phyloP scores from a whole-genome alignment of 768 basidiomycete species.

The Crepidotus variabilis region DNA sequence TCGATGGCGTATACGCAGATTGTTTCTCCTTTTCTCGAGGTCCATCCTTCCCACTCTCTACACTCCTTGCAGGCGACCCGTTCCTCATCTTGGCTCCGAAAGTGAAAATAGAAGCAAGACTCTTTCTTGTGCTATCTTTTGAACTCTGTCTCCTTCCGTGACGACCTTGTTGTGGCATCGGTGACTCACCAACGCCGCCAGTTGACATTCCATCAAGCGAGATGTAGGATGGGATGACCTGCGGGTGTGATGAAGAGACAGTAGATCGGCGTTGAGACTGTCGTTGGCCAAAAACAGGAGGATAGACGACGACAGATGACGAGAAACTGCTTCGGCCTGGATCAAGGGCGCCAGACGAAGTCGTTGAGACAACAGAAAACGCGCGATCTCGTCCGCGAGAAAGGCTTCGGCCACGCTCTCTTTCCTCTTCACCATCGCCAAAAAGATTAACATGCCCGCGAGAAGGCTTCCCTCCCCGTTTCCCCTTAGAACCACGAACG shows the following conservation, averaged over 20 bases:
- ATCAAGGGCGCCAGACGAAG: constrained; percentile 35
- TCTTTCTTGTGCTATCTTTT: constrained; percentile 39
- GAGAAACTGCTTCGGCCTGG: constrained; percentile 27
- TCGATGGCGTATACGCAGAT: not conserved
- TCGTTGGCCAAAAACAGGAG: constrained; percentile 9
- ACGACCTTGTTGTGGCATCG: constrained; percentile 30
- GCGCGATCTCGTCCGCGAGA: constrained; percentile 23
- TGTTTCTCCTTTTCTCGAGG: constrained; percentile 7
- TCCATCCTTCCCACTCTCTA: not conserved
- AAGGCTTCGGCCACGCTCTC: constrained; percentile 18
- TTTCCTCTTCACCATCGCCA: constrained; percentile 12
- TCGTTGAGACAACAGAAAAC: constrained; percentile 40
- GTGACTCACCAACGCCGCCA: constrained; percentile 68
- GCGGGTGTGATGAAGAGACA: constrained; percentile 27
- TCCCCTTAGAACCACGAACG: constrained; percentile 13
- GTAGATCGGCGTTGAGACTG: constrained; percentile 25
- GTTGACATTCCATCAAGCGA: constrained; percentile 34
- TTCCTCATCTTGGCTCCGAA: constrained; percentile 27
- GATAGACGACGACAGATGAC: constrained; percentile 6
- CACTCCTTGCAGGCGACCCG: not conserved
- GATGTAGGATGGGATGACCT: constrained; percentile 37
- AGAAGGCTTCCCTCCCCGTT: not conserved
- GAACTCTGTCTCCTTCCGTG: constrained; percentile 1
- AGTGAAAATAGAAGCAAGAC: constrained; percentile 50
- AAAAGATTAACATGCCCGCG: constrained; percentile 5